These are phyloP conservation scores for Chalara sp. DNA, from an alignment of 2,329 filamentous ascomycete genomes.

Conservation along the genomic window DNA sequence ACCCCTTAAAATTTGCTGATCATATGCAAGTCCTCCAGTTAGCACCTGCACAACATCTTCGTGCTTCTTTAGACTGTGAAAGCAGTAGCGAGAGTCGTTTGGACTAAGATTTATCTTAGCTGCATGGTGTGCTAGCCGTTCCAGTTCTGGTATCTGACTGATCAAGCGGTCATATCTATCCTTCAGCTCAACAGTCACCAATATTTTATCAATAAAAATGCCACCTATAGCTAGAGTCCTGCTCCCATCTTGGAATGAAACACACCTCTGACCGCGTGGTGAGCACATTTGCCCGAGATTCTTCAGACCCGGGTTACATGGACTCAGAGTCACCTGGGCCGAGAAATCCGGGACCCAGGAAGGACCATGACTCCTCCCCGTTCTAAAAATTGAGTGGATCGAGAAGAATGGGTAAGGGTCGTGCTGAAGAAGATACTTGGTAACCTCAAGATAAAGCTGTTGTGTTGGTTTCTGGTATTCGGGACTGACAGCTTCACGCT, in stretches of 20 bases:
- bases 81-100: neutral
- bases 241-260: neutral
- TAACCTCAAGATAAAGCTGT: neutral
- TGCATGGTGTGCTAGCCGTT: neutral
- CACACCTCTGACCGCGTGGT: neutral
- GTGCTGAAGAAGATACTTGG: neutral
- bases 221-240: neutral
- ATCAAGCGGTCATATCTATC: neutral
- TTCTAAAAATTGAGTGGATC: neutral
- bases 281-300: neutral
- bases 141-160: neutral
- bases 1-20: neutral
- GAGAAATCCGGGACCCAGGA: neutral
- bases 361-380: neutral
- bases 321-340: neutral
- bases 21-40: neutral
- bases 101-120: neutral
- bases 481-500: neutral
- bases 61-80: neutral
- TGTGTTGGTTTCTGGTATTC: conserved; percentile 1
- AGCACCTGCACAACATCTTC: neutral
- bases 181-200: neutral
- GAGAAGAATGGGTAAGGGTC: neutral
- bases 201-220: neutral
- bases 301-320: neutral